phyloP scores from a whole-genome alignment of 805 yeast genomes.

The Candida morakotiae region DNA sequence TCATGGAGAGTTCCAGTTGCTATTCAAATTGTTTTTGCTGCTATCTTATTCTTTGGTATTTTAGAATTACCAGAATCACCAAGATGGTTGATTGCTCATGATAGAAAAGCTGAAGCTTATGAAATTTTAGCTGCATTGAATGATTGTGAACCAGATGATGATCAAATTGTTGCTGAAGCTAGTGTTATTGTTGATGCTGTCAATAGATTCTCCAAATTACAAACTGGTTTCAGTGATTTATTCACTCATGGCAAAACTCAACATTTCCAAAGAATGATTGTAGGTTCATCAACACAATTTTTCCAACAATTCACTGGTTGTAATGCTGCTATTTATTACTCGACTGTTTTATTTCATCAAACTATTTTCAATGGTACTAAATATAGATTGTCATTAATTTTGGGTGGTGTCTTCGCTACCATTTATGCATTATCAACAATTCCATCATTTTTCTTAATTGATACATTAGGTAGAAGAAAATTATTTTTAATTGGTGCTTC shows the following conservation, averaged over 20 bases:
- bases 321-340: slow-evolving; percentile 88
- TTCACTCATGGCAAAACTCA: slow-evolving; percentile 54
- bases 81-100: slow-evolving; percentile 60
- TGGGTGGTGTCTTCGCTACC: slow-evolving; percentile 65
- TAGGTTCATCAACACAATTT: slow-evolving; percentile 74
- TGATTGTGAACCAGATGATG: slow-evolving; percentile 31
- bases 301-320: slow-evolving; percentile 91
- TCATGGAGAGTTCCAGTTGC: slow-evolving; percentile 47
- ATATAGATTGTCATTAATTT: slow-evolving; percentile 50
- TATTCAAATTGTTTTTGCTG: slow-evolving; percentile 61
- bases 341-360: slow-evolving; percentile 73
- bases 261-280: slow-evolving; percentile 49
- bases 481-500: slow-evolving; percentile 39
- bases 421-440: slow-evolving; percentile 53
- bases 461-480: slow-evolving; percentile 43
- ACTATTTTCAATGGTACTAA: slow-evolving; percentile 43
- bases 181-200: slow-evolving; percentile 47
- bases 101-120: slow-evolving; percentile 29
- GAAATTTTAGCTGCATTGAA: slow-evolving; percentile 38
- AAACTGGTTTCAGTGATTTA: slow-evolving; percentile 42
- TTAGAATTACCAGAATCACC: slow-evolving; percentile 64
- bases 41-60: slow-evolving; percentile 34
- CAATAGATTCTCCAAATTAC: slow-evolving; percentile 43
- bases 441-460: slow-evolving; percentile 41
- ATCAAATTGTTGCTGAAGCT: slow-evolving; percentile 40